phyloP scores from a whole-genome alignment of 2,329 filamentous ascomycete genomes.

The Cercospora zeae-maydis region DNA sequence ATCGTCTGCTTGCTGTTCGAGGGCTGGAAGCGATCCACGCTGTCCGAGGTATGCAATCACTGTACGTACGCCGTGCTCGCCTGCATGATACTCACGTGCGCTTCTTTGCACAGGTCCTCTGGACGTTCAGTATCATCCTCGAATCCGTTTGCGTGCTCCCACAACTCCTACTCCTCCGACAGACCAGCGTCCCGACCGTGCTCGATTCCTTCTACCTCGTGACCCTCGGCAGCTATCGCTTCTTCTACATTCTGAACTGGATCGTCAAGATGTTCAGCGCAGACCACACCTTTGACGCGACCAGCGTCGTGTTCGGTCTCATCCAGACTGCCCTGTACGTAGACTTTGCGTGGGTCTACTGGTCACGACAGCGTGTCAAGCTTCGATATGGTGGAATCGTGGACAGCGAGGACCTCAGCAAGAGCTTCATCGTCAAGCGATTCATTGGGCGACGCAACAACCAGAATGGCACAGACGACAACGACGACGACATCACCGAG shows the following conservation, averaged over 20 bases:
- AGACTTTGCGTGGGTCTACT: conserved; percentile 98
- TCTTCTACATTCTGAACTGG: conserved; percentile 90
- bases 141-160: conserved; percentile 89
- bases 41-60: conserved; percentile 26
- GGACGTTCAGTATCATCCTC: conserved; percentile 86
- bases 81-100: conserved; percentile 4
- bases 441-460: conserved; percentile 61
- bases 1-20: conserved; percentile 69
- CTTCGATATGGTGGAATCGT: conserved; percentile 82
- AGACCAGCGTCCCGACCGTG: conserved; percentile 93
- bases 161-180: conserved; percentile 83
- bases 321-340: conserved; percentile 86
- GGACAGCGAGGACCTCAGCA: conserved; percentile 80
- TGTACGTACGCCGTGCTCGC: neutral
- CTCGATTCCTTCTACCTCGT: conserved; percentile 96
- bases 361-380: conserved; percentile 88
- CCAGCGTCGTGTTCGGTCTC: conserved; percentile 80
- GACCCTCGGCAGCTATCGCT: conserved; percentile 81
- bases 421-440: conserved; percentile 77
- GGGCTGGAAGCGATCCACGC: conserved; percentile 24
- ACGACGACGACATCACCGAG: conserved; percentile 54
- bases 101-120: conserved; percentile 60
- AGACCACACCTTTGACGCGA: conserved; percentile 54
- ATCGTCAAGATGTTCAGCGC: conserved; percentile 57
- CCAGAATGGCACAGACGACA: conserved; percentile 34